Evolutionary conservation across 768 basidiomycete genomes (phyloP), one percentile per base, ranked within the genome.

Genomic region (Panellus pusillus): DNA sequence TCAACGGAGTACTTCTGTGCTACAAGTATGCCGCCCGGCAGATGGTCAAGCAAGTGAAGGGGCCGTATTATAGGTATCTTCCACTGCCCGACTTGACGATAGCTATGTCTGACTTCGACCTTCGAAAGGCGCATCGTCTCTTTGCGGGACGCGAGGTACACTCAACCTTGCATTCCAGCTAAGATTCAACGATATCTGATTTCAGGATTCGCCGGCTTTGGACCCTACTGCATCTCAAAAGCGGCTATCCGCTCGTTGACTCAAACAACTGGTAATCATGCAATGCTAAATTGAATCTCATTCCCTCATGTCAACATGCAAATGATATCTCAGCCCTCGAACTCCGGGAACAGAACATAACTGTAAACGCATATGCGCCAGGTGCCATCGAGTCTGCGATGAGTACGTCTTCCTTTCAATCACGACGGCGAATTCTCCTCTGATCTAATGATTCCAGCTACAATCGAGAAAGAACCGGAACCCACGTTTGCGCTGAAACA

Each of bases 21-120:
- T 76, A 75, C 56, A 78, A 76, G 54, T 66, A 71, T 46, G 78
- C 74, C 12, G 78, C 75, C 7, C 58, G 60, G 20, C 70, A 73
- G 54, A 78, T 78, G 78, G 64, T 79, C 44, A 67, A 69, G 27
- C 78, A 74, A 57, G 73, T 7, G 57, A 42, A 6, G 73, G 74
- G 76, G 77, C 1, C 65, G 76, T 14, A 76, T 79, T 14, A 69
- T 79, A 11, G 74, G 76, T 60, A 12, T 61, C 60, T 35, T 28
- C 17, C 17, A 5, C 29, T 15, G 3, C 1, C 12, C 18, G 27
- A 9, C 35, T n/a, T 19, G n/a, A n/a, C 32, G 41, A 27, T 18
- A 13, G 8, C 4, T 41, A 3, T 19, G 9, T 6, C 35, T 31
- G 11, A 17, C 35, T 6, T n/a, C 18, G 47, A 31, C 35, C 19